A percentile compares a stretch with the other conserved stretches of the same genome.
Evolutionary conservation across 129 eudicot genomes (phyloP).

Genomic region (Smallanthus sonchifolius): DNA sequence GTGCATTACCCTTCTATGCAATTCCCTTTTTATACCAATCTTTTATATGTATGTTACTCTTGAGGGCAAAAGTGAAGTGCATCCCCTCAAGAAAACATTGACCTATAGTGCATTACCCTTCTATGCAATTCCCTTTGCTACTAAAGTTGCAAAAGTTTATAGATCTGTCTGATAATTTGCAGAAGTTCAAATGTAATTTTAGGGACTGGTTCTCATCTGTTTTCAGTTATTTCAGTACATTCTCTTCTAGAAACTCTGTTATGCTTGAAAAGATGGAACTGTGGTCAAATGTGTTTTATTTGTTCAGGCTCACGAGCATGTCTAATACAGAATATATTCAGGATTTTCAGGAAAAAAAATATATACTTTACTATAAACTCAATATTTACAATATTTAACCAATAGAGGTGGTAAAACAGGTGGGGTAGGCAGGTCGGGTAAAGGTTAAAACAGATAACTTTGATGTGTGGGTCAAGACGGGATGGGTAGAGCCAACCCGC

Average conservation of each 20-base stretch:
- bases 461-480: neutral
- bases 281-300: neutral
- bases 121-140: neutral
- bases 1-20: neutral
- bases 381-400: neutral
- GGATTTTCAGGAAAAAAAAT: neutral
- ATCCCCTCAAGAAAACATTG: neutral
- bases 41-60: no score
- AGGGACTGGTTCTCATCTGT: neutral
- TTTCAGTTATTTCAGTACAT: conserved; percentile 1
- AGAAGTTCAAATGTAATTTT: neutral
- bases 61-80: neutral
- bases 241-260: neutral
- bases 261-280: neutral
- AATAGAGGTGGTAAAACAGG: neutral
- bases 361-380: neutral
- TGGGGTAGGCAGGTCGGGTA: neutral
- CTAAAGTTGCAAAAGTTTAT: neutral
- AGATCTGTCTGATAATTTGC: neutral
- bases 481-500: neutral
- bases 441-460: neutral
- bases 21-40: no score
- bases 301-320: neutral
- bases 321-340: neutral
- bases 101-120: neutral